Percentiles rank a stretch among this genome's conserved stretches.
Conservation (phyloP, 306 rosid species). For the Gastrolobium bilobum region DNA sequence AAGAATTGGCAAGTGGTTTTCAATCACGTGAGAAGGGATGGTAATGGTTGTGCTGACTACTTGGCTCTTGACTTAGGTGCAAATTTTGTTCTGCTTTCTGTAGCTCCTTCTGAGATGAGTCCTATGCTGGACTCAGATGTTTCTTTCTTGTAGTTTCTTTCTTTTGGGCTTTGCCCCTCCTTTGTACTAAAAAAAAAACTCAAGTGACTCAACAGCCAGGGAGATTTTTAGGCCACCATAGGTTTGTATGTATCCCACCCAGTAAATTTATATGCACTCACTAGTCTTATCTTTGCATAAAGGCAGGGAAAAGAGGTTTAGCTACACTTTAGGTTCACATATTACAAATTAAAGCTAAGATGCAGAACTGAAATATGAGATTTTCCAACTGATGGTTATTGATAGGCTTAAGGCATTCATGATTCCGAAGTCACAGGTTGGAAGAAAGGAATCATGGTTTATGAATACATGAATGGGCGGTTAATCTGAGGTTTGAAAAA, state of each 20-base stretch:
- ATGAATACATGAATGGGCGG: not conserved
- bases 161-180: no score
- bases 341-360: slow-evolving; percentile 31
- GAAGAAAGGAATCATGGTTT: slow-evolving; percentile 35
- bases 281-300: slow-evolving; percentile 1
- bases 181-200: no score
- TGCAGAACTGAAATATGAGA: slow-evolving; percentile 32
- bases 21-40: no score
- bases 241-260: slow-evolving; percentile 1
- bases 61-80: no score
- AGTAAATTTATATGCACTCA: not conserved
- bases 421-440: not conserved
- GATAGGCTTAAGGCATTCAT: not conserved
- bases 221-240: slow-evolving; percentile 10
- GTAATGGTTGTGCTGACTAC: no score
- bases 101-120: no score
- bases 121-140: no score
- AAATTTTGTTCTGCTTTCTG: no score
- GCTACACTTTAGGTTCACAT: slow-evolving; percentile 17
- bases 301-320: slow-evolving; percentile 6
- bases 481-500: slow-evolving; percentile 6
- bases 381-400: slow-evolving; percentile 13
- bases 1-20: no score
- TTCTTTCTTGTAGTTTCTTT: no score
- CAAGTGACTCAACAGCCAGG: not conserved